Evolutionary conservation across 2,329 filamentous ascomycete genomes (phyloP), one percentile per base, ranked within the genome.

Genomic region (Trichophyton simii): DNA sequence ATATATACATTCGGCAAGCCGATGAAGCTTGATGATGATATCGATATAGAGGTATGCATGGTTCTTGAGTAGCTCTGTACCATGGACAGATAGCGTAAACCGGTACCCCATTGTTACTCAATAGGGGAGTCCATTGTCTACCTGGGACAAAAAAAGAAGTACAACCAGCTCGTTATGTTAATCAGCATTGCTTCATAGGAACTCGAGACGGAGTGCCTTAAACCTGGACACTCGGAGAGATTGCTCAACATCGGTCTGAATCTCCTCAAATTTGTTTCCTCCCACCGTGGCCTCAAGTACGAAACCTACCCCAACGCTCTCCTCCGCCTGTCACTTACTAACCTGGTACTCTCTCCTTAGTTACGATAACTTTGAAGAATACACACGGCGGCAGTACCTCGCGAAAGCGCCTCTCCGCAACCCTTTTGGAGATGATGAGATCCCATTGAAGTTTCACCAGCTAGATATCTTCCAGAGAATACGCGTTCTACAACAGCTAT

Each of bases 261-360:
- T 60, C 80, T 97, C 20, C 83, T 97, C 63, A 96, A 96, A 80
- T 91, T 88, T 71, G 86, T 96, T 58, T 96, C 94, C 36, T 96
- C 91, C 63, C 91, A 96, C 77, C 87, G 91, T 65, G 91, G 91
- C 65, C 79, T 97, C 57, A 95, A 87, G 91, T 96, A 83, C 67
- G 88, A 48, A 7, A 28, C 44, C 18, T 48, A 18, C 6, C 25
- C 42, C 3, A 38, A 38, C 34, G 34, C 18, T 20, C 22, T 20
- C 44, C 34, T 20, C 44, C 34, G 22, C 4, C 13, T 54, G 25
- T 25, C 38, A 34, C 22, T 44, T 60, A 48, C 52, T 58, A 20
- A 44, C 55, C 58, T 57, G 1, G 25, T 38, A 18, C 4, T 15
- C n/a, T 22, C 15, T n/a, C 22, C 15, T 18, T 67, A 96, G 91